phyloP scores from a whole-genome alignment of 1,284 basidiomycete genomes.

The Cryptococcus sp. region DNA sequence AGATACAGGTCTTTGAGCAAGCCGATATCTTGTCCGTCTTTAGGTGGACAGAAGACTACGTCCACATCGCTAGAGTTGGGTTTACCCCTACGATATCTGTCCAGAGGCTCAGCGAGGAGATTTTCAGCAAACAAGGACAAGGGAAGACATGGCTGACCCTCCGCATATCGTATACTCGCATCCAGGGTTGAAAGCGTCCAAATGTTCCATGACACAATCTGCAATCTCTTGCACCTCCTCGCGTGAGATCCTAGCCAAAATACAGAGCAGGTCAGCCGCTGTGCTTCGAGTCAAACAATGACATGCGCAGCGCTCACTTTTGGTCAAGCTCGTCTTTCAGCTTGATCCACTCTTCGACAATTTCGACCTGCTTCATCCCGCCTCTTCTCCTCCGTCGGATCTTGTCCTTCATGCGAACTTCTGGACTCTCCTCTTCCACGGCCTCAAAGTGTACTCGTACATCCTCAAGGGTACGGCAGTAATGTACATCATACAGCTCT shows the following conservation, averaged over 20 bases:
- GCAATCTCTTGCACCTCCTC: slow-evolving; percentile 49
- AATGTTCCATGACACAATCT: slow-evolving; percentile 39
- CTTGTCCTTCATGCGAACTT: slow-evolving; percentile 34
- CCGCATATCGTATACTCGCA: slow-evolving; percentile 47
- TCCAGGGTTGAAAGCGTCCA: slow-evolving; percentile 41
- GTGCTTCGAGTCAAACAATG: too few relatives aligned
- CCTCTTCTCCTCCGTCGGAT: slow-evolving; percentile 36
- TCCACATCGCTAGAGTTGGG: slow-evolving; percentile 49
- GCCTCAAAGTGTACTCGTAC: slow-evolving; percentile 38
- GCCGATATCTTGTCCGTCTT: slow-evolving; percentile 37
- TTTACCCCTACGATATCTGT: slow-evolving; percentile 50
- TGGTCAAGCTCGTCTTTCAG: slow-evolving; percentile 45
- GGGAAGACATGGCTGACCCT: slow-evolving; percentile 30
- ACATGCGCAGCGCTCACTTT: slow-evolving; percentile 25
- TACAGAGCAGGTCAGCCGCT: too few relatives aligned
- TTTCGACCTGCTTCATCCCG: slow-evolving; percentile 48
- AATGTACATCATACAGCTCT: slow-evolving; percentile 41
- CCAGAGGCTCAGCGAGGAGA: background rate
- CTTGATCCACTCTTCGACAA: slow-evolving; percentile 48
- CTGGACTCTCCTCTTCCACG: slow-evolving; percentile 30
- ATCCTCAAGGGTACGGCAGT: slow-evolving; percentile 47
- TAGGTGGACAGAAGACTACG: slow-evolving; percentile 47
- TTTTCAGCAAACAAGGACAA: background rate
- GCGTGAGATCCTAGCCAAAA: slow-evolving; percentile 36
- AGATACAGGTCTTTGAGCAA: slow-evolving; percentile 37